Base-by-base conservation (phyloP, 805 yeast genomes). In the Metschnikowia lunata region DNA sequence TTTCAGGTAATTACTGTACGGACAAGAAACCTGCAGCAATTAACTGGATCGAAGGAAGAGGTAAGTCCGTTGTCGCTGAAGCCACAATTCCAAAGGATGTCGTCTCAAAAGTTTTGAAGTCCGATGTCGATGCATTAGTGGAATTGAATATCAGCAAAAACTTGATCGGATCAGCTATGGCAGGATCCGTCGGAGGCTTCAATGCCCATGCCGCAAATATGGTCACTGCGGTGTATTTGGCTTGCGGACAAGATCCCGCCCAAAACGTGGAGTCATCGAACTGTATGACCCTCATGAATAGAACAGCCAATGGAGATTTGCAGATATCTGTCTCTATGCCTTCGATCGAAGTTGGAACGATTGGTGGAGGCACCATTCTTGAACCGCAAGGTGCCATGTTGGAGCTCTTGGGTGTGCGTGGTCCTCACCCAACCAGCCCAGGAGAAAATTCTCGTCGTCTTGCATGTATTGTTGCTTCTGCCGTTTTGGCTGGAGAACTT, bases 191-290 rank as follows among this genome's bases (percentile, higher is more conserved):
- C 55, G 99, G 99, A 62, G 99, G 99, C 1, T 90, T 87, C 71
- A 93, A 93, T 62, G 99, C 99, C 0, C 99, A 93, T 57, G 98
- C 99, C 42, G 95, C 99, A 38, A 93, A 93, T 64, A 69, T 93
- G 55, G 91, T 93, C 30, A 95, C 99, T 30, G 98, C 99, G 9
- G 83, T 93, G 26, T 93, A 70, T 64, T 71, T 93, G 52, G 99
- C 99, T 5, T 80, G 96, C 47, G 99, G 99, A 46, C 99, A 93
- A 73, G 99, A 93, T 68, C 99, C 99, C n/a, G 99, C 99, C 1
- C 99, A 93, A 71, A 93, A 93, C 61, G 97, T 93, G 42, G 99
- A 91, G 71, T 83, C 95, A 48, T 88, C 97, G 29, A 91, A 90
- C 69, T 93, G 99, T 83, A 91, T 93, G 47, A 93, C 99, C 1